Evolutionary conservation across 2,329 filamentous ascomycete species (phyloP), one percentile per base, ranked within the genome.

Genomic region (Lecanicillium sp.): DNA sequence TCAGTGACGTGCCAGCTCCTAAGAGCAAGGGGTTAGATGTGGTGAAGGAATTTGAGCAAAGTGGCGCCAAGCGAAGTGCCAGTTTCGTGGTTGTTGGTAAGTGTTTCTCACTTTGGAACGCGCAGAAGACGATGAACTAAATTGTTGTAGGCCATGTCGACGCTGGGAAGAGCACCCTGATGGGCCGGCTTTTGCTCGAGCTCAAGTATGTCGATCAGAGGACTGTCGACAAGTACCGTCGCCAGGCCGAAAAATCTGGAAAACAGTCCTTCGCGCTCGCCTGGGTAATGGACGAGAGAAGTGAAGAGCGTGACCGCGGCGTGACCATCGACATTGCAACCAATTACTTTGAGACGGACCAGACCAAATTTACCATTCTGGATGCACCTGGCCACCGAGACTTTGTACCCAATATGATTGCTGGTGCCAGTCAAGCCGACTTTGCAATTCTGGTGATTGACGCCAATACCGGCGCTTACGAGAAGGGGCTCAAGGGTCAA

Each of bases 351-450:
- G 85, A 94, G 55, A 98, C 94, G 0, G 80, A 85, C 2, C 83
- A 74, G 37, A 92, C 87, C 0, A 75, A 74, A 9, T 96, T 96
- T 54, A 96, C 92, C 2, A 95, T 98, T 33, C 71, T 98, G 4
- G 92, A 98, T 57, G 90, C 92, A 0, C 92, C 92, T 0, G 92
- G 92, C 0, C 92, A 98, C 60, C 77, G 81, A 44, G 92, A 98
- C 57, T 98, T 96, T 55, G 88, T 98, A 15, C 92, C 92, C 1
- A 98, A 95, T 59, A 98, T 98, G 92, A 95, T 98, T 57, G 90
- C 90, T 3, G 92, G 92, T 12, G 88, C 90, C 4, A 92, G 85
- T 43, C 90, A 95, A 61, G 94, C 92, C 9, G 92, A 98, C 57
- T 92, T 96, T 59, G 92, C 89, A 0, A 83, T 98, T 1, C 68